These are phyloP conservation scores for Rhytidiadelphus loreus DNA, from an alignment of 225 moss, liverwort and hornwort species.

Conservation along the genomic window DNA sequence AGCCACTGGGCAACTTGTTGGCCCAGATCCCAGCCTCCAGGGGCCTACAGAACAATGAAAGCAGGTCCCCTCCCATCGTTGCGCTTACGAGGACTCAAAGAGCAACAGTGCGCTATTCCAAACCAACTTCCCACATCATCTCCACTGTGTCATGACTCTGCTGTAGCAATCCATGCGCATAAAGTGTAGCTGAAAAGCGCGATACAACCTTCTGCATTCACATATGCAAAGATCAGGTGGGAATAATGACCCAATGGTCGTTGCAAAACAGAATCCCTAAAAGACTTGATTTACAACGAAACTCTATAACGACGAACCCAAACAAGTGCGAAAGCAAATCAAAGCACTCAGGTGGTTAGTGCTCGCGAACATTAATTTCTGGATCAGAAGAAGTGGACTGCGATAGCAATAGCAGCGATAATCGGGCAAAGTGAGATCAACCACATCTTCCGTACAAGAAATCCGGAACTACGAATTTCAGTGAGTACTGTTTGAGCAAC, in stretches of 20 bases:
- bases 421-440: neutral
- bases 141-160: neutral
- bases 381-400: neutral
- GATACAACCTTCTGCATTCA: conserved; percentile 2
- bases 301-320: neutral
- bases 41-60: conserved; percentile 39
- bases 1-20: conserved; percentile 40
- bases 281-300: neutral
- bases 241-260: neutral
- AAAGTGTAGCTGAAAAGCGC: neutral
- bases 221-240: neutral
- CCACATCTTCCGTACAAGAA: neutral
- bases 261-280: neutral
- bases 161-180: neutral
- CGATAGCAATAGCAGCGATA: neutral
- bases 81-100: neutral
- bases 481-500: neutral
- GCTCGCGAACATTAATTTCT: neutral
- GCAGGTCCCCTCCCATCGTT: conserved; percentile 24
- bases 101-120: neutral
- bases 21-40: conserved; percentile 39
- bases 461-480: neutral
- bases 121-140: neutral
- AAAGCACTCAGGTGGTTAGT: neutral
- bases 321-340: neutral